A percentile compares a stretch with the other conserved stretches of the same genome.
Evolutionary conservation across 441 rosid genomes (phyloP).

Genomic region (Gossypium trilobum): DNA sequence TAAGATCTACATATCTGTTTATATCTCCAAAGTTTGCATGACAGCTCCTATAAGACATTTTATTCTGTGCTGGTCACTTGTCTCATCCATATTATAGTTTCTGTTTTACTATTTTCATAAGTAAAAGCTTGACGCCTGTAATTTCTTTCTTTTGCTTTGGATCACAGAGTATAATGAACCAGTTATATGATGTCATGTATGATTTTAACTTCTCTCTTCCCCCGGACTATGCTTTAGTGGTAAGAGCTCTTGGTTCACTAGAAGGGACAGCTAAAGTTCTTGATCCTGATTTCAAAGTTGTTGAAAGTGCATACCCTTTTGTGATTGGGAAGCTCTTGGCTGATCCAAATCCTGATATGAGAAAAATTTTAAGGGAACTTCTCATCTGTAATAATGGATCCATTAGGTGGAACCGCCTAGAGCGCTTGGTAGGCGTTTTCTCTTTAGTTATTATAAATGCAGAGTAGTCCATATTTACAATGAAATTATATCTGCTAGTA

Average conservation of each 20-base stretch:
- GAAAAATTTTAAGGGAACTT: slow-evolving; percentile 82
- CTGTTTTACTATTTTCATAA: background rate
- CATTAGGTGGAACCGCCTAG: slow-evolving; percentile 89
- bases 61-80: background rate
- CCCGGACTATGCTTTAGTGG: slow-evolving; percentile 92
- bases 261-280: slow-evolving; percentile 96
- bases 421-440: slow-evolving; percentile 59
- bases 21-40: background rate
- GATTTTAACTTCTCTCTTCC: slow-evolving; percentile 88
- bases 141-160: slow-evolving; percentile 13
- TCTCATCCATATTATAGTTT: background rate
- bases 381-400: slow-evolving; percentile 81
- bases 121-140: background rate
- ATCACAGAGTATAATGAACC: slow-evolving; percentile 77
- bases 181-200: slow-evolving; percentile 82
- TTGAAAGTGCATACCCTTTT: slow-evolving; percentile 89
- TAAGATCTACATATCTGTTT: background rate
- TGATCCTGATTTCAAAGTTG: slow-evolving; percentile 84
- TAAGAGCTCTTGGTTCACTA: slow-evolving; percentile 87
- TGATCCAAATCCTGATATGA: slow-evolving; percentile 95
- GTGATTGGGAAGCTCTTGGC: slow-evolving; percentile 84
- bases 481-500: background rate
- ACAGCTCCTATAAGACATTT: background rate
- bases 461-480: background rate
- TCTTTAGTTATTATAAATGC: background rate